Conservation (phyloP, 306 rosid species). For the Cicer cuneatum region DNA sequence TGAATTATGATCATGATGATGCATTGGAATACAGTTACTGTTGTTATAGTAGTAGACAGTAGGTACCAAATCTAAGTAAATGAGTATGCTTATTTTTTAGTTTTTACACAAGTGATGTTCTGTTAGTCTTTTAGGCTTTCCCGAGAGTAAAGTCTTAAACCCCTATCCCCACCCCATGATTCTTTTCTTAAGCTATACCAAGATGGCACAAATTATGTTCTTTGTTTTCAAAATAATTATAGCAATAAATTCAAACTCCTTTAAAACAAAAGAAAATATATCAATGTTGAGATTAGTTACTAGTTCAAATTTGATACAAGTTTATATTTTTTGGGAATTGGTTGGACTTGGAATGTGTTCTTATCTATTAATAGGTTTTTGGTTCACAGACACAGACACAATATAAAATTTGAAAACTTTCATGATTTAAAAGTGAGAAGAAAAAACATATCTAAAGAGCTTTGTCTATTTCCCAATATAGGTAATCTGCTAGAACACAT, state of each 20-base stretch:
- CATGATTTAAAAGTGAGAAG: neutral
- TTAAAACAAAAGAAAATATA: constrained; percentile 32
- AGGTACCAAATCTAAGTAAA: constrained; percentile 12
- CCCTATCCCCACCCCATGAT: constrained; percentile 11
- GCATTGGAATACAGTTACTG: constrained; percentile 16
- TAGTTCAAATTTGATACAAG: too few species aligned
- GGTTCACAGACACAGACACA: constrained; percentile 3
- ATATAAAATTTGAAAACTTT: constrained; percentile 7
- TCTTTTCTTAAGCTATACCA: constrained; percentile 25
- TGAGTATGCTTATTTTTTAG: neutral
- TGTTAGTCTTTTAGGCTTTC: constrained; percentile 20
- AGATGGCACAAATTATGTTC: neutral
- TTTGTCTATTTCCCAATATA: neutral
- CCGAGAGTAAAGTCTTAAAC: constrained; percentile 21
- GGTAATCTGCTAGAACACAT: neutral
- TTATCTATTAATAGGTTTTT: too few species aligned
- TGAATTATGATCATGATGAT: constrained; percentile 11
- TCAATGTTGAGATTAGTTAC: too few species aligned
- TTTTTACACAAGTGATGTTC: constrained; percentile 18
- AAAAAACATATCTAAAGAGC: neutral
- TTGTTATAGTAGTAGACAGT: constrained; percentile 2
- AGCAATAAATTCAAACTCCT: constrained; percentile 27
- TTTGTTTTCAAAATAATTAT: constrained; percentile 26
- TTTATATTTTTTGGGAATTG: too few species aligned
- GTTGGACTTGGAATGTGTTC: too few species aligned